These are phyloP conservation scores for Talaromyces marneffei DNA, from an alignment of 2,329 filamentous ascomycete species.

Conservation along the genomic window DNA sequence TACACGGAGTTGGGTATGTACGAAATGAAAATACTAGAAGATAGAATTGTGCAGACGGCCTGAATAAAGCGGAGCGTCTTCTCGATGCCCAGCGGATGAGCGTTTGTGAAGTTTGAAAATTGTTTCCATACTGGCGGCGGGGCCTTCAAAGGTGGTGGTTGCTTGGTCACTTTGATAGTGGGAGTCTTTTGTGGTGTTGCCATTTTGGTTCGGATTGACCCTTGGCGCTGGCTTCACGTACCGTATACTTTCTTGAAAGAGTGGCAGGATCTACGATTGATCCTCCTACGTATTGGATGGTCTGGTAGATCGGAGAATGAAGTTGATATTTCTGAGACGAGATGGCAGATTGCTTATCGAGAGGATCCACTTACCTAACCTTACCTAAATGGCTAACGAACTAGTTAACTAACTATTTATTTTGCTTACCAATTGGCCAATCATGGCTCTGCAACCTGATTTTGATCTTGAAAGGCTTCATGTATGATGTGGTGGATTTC, in stretches of 20 bases:
- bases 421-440: neutral
- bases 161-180: neutral
- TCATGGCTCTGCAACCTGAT: neutral
- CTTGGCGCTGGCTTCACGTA: too few species aligned
- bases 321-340: neutral
- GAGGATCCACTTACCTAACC: neutral
- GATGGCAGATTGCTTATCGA: neutral
- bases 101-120: slow-evolving; percentile 28
- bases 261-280: neutral
- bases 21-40: slow-evolving; percentile 10
- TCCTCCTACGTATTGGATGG: neutral
- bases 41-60: slow-evolving; percentile 30
- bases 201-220: neutral
- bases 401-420: too few species aligned
- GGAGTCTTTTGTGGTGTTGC: neutral
- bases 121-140: slow-evolving; percentile 18
- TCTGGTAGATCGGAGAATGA: neutral
- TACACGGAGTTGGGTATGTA: slow-evolving; percentile 17
- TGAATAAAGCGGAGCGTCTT: slow-evolving; percentile 37
- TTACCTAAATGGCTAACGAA: neutral
- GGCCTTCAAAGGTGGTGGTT: neutral
- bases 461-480: neutral
- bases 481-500: neutral
- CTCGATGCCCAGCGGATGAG: slow-evolving; percentile 30
- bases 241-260: neutral